phyloP scores from a whole-genome alignment of 768 basidiomycete genomes.

The Tulasnella sp. region DNA sequence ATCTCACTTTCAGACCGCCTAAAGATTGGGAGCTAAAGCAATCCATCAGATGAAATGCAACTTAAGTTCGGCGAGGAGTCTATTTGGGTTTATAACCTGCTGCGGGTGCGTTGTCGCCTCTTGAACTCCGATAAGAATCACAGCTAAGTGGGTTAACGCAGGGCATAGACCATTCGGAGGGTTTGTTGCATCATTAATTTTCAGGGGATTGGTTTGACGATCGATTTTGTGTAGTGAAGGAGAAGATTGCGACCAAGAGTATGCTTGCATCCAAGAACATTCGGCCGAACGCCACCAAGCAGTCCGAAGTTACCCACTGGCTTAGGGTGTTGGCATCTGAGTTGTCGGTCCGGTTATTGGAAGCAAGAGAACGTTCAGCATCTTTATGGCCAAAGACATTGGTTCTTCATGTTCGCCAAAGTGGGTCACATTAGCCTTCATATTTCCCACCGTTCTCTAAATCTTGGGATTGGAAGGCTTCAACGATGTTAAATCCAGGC shows the following conservation, averaged over 20 bases:
- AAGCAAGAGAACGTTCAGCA: slow-evolving; percentile 61
- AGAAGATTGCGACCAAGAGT: slow-evolving; percentile 72
- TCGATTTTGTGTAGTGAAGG: slow-evolving; percentile 51
- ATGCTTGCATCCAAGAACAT: slow-evolving; percentile 98
- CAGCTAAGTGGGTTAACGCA: no score
- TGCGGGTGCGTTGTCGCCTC: slow-evolving; percentile 73
- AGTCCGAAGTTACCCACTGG: slow-evolving; percentile 79
- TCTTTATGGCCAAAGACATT: slow-evolving; percentile 89
- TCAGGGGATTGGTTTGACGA: neutral
- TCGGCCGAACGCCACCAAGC: slow-evolving; percentile 59
- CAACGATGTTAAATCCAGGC: slow-evolving; percentile 49
- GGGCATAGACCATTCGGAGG: slow-evolving; percentile 84
- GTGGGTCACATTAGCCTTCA: slow-evolving; percentile 28
- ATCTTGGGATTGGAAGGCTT: slow-evolving; percentile 29
- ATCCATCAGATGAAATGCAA: slow-evolving; percentile 58
- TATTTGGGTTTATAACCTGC: slow-evolving; percentile 85
- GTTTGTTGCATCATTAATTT: slow-evolving; percentile 30
- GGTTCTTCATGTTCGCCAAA: slow-evolving; percentile 66
- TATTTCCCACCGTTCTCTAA: neutral
- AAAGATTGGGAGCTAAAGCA: neutral
- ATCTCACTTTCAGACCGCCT: no score
- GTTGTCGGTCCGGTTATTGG: slow-evolving; percentile 70
- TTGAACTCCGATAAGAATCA: neutral
- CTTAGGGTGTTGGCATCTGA: slow-evolving; percentile 86
- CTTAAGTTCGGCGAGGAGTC: slow-evolving; percentile 69